Percentiles rank a stretch among this genome's conserved stretches.
Conservation (phyloP, 1,139 yeast genomes). For the Kodamaea anthophila region DNA sequence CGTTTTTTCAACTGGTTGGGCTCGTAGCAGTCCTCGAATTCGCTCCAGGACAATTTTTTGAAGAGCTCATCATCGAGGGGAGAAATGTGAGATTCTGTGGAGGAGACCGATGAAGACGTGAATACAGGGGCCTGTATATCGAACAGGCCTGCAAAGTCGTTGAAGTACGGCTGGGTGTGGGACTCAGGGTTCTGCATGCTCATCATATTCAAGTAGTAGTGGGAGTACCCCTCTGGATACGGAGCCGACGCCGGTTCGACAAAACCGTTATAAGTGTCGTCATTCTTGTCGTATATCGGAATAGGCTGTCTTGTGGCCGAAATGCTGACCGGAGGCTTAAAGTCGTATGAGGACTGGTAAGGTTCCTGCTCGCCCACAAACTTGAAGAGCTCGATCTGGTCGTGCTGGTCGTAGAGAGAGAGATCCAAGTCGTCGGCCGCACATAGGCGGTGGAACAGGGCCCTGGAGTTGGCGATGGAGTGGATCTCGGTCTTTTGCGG, state of each 20-base stretch:
- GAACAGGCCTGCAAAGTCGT: conserved; percentile 9
- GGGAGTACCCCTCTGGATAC: conserved; percentile 6
- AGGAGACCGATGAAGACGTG: conserved; percentile 11
- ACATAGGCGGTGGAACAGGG: conserved; percentile 11
- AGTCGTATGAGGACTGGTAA: not conserved
- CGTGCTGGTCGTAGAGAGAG: conserved; percentile 11
- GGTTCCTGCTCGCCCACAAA: conserved; percentile 3
- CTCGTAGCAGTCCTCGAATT: conserved; percentile 3
- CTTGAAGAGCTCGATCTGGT: conserved; percentile 14
- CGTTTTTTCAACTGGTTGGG: conserved; percentile 8
- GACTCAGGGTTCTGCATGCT: conserved; percentile 7
- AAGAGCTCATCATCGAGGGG: conserved; percentile 17
- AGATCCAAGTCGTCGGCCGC: conserved; percentile 15
- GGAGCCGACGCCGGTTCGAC: not conserved
- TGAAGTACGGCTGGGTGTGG: conserved; percentile 11
- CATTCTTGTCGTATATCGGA: conserved; percentile 4
- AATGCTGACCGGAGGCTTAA: conserved; percentile 1
- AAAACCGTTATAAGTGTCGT: conserved; percentile 1
- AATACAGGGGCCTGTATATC: conserved; percentile 5
- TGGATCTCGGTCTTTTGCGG: conserved; percentile 8
- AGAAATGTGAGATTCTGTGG: conserved; percentile 11
- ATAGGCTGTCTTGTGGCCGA: conserved; percentile 7
- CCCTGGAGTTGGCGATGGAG: conserved; percentile 8
- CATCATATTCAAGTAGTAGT: conserved; percentile 9
- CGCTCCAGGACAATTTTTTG: conserved; percentile 10